Evolutionary conservation across 192 early-diverging fungal species (phyloP).

Genomic region (Coemansia pectinata): DNA sequence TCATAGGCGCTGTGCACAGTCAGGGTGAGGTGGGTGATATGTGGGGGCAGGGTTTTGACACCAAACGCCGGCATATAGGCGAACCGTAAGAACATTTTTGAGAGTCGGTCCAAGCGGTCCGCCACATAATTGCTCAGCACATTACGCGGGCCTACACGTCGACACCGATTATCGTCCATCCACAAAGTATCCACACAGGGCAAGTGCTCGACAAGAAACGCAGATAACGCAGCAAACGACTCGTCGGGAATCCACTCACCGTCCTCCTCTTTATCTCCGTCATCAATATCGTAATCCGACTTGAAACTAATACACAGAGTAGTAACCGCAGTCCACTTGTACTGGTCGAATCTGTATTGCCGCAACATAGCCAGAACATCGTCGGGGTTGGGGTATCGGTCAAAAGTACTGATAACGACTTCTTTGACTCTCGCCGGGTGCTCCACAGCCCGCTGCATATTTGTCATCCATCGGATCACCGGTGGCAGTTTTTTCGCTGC

Average conservation of each 20-base stretch:
- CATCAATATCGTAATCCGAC: conserved; percentile 34
- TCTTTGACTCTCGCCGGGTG: conserved; percentile 3
- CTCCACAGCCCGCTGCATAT: background rate
- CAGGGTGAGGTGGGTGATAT: conserved; percentile 39
- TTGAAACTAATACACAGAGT: conserved; percentile 20
- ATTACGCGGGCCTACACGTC: conserved; percentile 28
- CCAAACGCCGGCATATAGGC: conserved; percentile 40
- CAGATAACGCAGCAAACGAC: conserved; percentile 16
- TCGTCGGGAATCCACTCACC: conserved; percentile 40
- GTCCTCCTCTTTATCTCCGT: conserved; percentile 1
- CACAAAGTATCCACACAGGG: conserved; percentile 19
- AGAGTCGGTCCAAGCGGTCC: conserved; percentile 15
- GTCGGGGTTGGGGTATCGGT: conserved; percentile 31
- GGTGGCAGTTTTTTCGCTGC: conserved; percentile 23
- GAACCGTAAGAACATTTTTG: conserved; percentile 20
- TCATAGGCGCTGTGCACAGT: conserved; percentile 28
- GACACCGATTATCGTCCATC: conserved; percentile 33
- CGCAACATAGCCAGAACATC: conserved; percentile 25
- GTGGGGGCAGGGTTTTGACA: conserved; percentile 35
- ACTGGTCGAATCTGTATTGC: conserved; percentile 12
- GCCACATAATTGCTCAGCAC: conserved; percentile 29
- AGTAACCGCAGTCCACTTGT: conserved; percentile 13
- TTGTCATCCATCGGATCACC: conserved; percentile 22
- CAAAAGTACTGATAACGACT: conserved; percentile 19
- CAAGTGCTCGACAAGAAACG: conserved; percentile 14